Evolutionary conservation across 2,329 filamentous ascomycete genomes (phyloP), one percentile per base, ranked within the genome.

Genomic region (Apiospora malaysiana): DNA sequence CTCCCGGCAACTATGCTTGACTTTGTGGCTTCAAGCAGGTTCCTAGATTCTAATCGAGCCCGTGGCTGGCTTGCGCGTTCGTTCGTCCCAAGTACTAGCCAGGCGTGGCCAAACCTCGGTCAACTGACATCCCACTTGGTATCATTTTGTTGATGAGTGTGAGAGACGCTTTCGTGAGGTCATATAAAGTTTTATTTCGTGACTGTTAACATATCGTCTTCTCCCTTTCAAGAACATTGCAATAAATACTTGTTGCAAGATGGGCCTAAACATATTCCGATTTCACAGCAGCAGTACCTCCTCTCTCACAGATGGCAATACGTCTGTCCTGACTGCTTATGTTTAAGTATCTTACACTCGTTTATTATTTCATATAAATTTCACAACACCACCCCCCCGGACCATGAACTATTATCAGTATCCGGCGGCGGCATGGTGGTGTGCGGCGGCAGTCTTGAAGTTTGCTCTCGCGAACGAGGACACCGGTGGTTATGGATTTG

Each of bases 61-160:
- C 56, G 2, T 63, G 56, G 56, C 56, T 63, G 40, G 56, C 56
- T 63, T 63, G 56, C 56, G 56, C 56, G 56, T 63, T 63, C 32
- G 56, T 40, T 21, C 56, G 32, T 63, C 56, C 32, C 56, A 63
- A 63, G 32, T 40, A 21, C 4, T n/a, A 32, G 56, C 16, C 51
- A 56, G 27, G 51, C 9, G 27, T 40, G 56, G 27, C 56, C 27
- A 63, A 9, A 63, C 14, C 3, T 32, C 32, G 18, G 32, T 6
- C 18, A 9, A 37, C 32, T 40, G 18, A 40, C 32, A 9, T 40
- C 40, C n/a, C 10, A 40, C 27, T n/a, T 45, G 10, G 42, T 45
- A 4, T 14, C 16, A 4, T 9, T 63, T 40, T 49, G 47, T 23
- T 25, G 5, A 49, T 23, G n/a, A n/a, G 9, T 27, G 27, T 32